phyloP scores from a whole-genome alignment of 179 eudicot genomes.

The Carnegiea gigantea region DNA sequence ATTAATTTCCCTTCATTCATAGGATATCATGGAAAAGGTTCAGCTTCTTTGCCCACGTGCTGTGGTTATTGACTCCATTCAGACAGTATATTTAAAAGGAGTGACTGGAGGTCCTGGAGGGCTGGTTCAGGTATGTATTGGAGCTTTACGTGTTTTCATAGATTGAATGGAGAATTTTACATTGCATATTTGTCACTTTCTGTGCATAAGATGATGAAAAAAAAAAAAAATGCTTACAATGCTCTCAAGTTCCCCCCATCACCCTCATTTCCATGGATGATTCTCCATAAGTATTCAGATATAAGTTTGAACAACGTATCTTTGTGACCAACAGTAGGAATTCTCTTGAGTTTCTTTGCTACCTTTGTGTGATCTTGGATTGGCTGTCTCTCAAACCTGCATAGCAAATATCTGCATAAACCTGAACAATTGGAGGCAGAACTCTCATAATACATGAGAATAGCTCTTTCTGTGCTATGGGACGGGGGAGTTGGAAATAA shows the following conservation, averaged over 20 bases:
- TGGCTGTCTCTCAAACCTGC: not conserved
- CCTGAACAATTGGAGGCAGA: not conserved
- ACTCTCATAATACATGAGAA: not conserved
- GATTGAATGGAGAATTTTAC: not conserved
- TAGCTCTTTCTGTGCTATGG: too few species aligned
- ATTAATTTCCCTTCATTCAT: slow-evolving; percentile 16
- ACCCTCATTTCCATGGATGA: not conserved
- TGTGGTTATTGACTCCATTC: slow-evolving; percentile 86
- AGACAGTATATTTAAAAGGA: slow-evolving; percentile 77
- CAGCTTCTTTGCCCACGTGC: slow-evolving; percentile 71
- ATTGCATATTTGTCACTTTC: not conserved
- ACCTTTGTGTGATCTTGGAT: not conserved
- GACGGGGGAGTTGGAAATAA: not conserved
- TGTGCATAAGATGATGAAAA: not conserved
- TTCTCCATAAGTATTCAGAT: not conserved
- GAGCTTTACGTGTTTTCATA: not conserved
- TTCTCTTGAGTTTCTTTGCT: not conserved
- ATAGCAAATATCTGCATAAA: not conserved
- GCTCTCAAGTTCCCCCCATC: not conserved
- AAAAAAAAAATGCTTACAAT: not conserved
- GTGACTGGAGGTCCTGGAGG: slow-evolving; percentile 93
- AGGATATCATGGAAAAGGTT: slow-evolving; percentile 82
- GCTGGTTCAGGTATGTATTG: slow-evolving; percentile 54
- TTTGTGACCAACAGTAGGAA: not conserved
- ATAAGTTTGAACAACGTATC: slow-evolving; percentile 5